Conservation (phyloP, 495 filamentous ascomycete species). For the Tuber microsphaerosporum region DNA sequence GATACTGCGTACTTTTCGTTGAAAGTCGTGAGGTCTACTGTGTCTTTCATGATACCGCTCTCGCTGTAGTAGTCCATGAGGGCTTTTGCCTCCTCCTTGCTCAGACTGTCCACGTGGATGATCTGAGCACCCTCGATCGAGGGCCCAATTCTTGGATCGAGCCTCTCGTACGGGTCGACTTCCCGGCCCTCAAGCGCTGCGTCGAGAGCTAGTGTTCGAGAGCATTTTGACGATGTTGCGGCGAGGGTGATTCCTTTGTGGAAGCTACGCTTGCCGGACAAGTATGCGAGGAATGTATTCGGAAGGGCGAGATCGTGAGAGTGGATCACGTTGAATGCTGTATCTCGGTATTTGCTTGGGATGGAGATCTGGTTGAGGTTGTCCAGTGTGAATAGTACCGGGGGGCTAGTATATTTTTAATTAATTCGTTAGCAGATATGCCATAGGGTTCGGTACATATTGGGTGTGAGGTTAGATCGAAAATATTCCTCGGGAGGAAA, state of each 20-base stretch:
- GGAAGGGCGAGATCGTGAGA: slow-evolving; percentile 75
- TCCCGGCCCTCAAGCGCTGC: slow-evolving; percentile 54
- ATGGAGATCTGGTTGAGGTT: slow-evolving; percentile 72
- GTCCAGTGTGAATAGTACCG: slow-evolving; percentile 71
- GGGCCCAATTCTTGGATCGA: slow-evolving; percentile 62
- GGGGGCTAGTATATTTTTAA: slow-evolving; percentile 52
- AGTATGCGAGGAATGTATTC: slow-evolving; percentile 62
- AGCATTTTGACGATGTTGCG: slow-evolving; percentile 60
- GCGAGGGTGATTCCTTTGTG: slow-evolving; percentile 73
- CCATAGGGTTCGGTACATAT: not conserved
- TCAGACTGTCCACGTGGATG: slow-evolving; percentile 56
- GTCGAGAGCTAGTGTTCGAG: slow-evolving; percentile 56
- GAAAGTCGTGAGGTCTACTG: slow-evolving; percentile 63
- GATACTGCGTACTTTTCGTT: slow-evolving; percentile 73
- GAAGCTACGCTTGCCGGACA: slow-evolving; percentile 55
- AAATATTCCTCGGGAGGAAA: not conserved
- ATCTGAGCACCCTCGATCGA: slow-evolving; percentile 51
- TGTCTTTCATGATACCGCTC: slow-evolving; percentile 66
- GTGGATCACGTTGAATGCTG: slow-evolving; percentile 67
- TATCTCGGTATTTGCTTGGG: slow-evolving; percentile 60
- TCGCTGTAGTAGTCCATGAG: slow-evolving; percentile 90
- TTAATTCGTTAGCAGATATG: not conserved
- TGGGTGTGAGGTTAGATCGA: too few relatives aligned
- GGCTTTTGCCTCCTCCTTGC: slow-evolving; percentile 64
- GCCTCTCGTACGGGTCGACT: slow-evolving; percentile 48